Base-by-base conservation (phyloP, 495 filamentous ascomycete genomes). In the Chaetomium cochliodes region DNA sequence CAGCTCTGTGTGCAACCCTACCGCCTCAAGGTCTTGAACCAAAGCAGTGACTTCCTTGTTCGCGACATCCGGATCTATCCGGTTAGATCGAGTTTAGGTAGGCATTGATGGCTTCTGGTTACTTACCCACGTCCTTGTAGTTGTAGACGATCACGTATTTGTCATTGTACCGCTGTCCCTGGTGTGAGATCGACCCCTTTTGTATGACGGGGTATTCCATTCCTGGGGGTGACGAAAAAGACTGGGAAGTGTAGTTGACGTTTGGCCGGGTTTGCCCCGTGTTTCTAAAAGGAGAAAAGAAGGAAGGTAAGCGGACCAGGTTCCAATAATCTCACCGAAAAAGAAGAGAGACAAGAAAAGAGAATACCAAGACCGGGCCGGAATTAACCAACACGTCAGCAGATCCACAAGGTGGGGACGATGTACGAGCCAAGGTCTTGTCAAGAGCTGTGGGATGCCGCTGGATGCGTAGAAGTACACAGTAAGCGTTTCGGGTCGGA, bases 101-200 rank as follows among this genome's bases (percentile, higher is more conserved):
- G 44, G 5, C 2, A 12, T 16, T 37, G 33, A 37, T 3, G 46
- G 23, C 23, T 25, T 28, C 25, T 20, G 15, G 18, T 15, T n/a
- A 52, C 50, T 52, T 26, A 52, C 50, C 50, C 8, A 52, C 50
- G 25, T 52, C 50, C 16, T 52, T 52, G 16, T 28, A 52, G 4
- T 13, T 52, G 50, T 52, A 52, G 16, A 52, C 50, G 15, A 52
- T 52, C 12, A 52, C 50, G 50, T 52, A 52, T 28, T 52, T 28
- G 50, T 52, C 50, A 25, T 52, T 52, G 23, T 52, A 52, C 13
- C 23, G 9, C 50, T 52, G 50, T 16, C 23, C 26, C 50, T 52
- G 50, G 8, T 18, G 23, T 52, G 50, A 30, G 13, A 52, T 18
- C 2, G 50, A 52, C 8, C 12, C 23, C 4, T 18, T n/a, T 2